phyloP scores from a whole-genome alignment of 1,139 yeast species.

The Hanseniaspora sp. region DNA sequence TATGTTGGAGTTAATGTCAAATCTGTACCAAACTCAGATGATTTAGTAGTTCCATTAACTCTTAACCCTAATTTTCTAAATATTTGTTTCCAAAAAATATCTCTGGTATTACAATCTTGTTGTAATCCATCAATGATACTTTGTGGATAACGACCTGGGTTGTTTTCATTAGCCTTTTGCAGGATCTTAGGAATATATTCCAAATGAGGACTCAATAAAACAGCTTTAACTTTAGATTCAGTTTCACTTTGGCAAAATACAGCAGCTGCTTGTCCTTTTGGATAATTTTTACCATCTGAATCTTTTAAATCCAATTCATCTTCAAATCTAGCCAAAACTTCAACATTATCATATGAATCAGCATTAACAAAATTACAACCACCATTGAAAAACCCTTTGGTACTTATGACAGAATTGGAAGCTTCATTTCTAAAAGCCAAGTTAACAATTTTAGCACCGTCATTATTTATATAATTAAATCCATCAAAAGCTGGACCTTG shows the following conservation, averaged over 20 bases:
- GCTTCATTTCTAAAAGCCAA: conserved; percentile 35
- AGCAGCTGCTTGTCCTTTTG: conserved; percentile 48
- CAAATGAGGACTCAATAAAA: conserved; percentile 83
- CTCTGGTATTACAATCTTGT: conserved; percentile 39
- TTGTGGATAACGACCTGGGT: conserved; percentile 28
- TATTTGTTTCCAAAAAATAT: conserved; percentile 45
- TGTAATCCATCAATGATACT: conserved; percentile 35
- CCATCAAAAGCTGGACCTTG: conserved; percentile 77
- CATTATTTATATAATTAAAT: conserved; percentile 63
- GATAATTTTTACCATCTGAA: conserved; percentile 28
- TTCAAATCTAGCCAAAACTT: conserved; percentile 57
- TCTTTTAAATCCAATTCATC: conserved; percentile 15
- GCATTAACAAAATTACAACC: conserved; percentile 81
- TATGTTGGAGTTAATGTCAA: conserved; percentile 58
- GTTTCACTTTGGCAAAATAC: conserved; percentile 60
- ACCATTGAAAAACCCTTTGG: conserved; percentile 52
- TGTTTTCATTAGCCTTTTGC: conserved; percentile 29
- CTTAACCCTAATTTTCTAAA: conserved; percentile 53
- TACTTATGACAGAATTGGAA: conserved; percentile 14
- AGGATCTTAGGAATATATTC: conserved; percentile 59
- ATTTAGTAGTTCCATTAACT: conserved; percentile 39
- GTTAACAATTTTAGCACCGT: conserved; percentile 56
- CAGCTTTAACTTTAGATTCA: conserved; percentile 46
- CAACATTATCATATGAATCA: conserved; percentile 43
- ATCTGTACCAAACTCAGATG: conserved; percentile 34